Evolutionary conservation across 2,329 filamentous ascomycete species (phyloP).

Genomic region (Penicillium digitatum): DNA sequence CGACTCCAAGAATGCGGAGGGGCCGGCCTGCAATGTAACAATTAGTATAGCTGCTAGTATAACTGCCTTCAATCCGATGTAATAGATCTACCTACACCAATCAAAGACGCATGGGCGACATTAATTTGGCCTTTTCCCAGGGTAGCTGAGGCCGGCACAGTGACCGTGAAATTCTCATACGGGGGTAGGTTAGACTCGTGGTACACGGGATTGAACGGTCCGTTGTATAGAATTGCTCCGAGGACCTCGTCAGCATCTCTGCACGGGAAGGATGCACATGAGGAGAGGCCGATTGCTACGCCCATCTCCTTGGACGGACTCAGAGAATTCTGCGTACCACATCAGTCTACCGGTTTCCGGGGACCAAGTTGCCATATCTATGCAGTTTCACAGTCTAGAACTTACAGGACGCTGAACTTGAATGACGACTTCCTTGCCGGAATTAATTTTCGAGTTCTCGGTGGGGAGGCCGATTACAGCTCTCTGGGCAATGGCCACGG

Average conservation of each 20-base stretch:
- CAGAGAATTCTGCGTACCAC: slow-evolving; percentile 21
- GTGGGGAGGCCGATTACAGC: slow-evolving; percentile 26
- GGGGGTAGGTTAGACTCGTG: slow-evolving; percentile 23
- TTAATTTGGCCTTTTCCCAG: slow-evolving; percentile 23
- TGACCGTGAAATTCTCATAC: slow-evolving; percentile 34
- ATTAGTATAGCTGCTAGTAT: no score
- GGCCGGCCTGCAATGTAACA: slow-evolving; percentile 18
- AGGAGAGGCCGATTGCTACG: slow-evolving; percentile 30
- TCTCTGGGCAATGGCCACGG: slow-evolving; percentile 26
- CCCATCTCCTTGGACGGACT: slow-evolving; percentile 27
- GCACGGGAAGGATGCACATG: slow-evolving; percentile 22
- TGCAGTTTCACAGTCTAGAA: not conserved
- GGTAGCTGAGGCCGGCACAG: slow-evolving; percentile 16
- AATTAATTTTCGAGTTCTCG: slow-evolving; percentile 14
- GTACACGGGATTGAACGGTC: slow-evolving; percentile 26
- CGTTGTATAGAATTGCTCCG: slow-evolving; percentile 29
- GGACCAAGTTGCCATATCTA: not conserved
- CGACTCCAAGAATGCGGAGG: slow-evolving; percentile 22
- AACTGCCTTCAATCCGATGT: not conserved
- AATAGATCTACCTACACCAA: slow-evolving; percentile 27
- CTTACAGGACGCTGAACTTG: slow-evolving; percentile 32
- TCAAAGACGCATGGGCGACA: slow-evolving; percentile 28
- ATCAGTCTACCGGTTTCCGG: not conserved
- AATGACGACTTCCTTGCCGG: slow-evolving; percentile 23
- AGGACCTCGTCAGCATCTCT: slow-evolving; percentile 17